These are phyloP conservation scores for Spergularia marina DNA, from an alignment of 148 eudicot genomes.

Conservation along the genomic window DNA sequence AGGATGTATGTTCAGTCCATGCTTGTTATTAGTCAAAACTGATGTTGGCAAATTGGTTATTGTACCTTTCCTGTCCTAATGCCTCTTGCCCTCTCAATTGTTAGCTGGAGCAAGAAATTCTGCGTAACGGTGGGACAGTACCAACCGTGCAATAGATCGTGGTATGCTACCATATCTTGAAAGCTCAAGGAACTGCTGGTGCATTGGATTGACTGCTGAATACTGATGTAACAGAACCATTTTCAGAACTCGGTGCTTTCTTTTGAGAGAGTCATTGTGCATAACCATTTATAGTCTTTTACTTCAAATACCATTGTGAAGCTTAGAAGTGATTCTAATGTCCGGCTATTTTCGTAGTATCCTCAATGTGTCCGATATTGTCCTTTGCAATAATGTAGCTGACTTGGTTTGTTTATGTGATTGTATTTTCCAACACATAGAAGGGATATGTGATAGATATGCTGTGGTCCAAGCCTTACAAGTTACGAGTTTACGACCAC, in stretches of 20 bases:
- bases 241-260: not conserved
- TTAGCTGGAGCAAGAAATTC: conserved; percentile 46
- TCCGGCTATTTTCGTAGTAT: not conserved
- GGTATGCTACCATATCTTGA: not conserved
- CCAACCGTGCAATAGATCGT: conserved; percentile 22
- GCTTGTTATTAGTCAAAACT: not conserved
- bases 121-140: conserved; percentile 37
- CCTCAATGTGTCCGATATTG: not conserved
- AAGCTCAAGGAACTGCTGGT: not conserved
- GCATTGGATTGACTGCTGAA: not conserved
- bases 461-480: not conserved
- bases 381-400: not conserved
- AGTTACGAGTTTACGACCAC: too few species aligned
- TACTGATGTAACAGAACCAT: conserved; percentile 4
- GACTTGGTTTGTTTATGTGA: not conserved
- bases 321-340: not conserved
- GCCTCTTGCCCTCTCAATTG: not conserved
- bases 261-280: conserved; percentile 14
- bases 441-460: not conserved
- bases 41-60: too few species aligned
- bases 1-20: not conserved
- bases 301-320: conserved; percentile 6
- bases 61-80: not conserved
- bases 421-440: not conserved
- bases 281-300: conserved; percentile 21